Base-by-base conservation (phyloP, 1,284 basidiomycete species). In the Papiliotrema fonsecae region DNA sequence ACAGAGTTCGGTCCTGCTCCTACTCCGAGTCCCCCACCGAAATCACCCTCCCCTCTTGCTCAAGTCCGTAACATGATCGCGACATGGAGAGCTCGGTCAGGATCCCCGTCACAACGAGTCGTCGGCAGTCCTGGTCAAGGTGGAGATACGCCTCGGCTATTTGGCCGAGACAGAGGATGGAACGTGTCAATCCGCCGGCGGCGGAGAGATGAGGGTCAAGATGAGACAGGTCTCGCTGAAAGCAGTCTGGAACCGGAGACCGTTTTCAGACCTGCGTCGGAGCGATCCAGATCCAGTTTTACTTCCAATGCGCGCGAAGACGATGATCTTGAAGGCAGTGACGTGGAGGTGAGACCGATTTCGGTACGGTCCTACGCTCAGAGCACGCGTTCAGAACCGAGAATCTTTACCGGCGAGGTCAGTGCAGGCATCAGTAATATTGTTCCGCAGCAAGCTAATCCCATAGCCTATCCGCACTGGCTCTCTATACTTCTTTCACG, bases 401-500 rank as follows among this genome's bases (percentile, higher is more conserved):
- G 24, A 14, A 18, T 6, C n/a, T 22, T 42, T 37, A 13, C 27
- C 2, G 67, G 67, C 77, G 80, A 82, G 72, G 82, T 82, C 56
- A 67, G 79, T 62, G 16, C 19, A 6, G 28, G n/a, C n/a, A n/a
- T n/a, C n/a, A n/a, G n/a, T n/a, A n/a, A n/a, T n/a, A n/a, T n/a
- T n/a, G n/a, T n/a, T n/a, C n/a, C n/a, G n/a, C 49, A 45, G 42
- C 35, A 52, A 51, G 38, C 52, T 46, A 32, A 47, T 37, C 21
- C 48, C 6, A 16, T 54, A 58, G 90, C 87, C 88, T 1, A 74
- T 88, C 9, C 82, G 86, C 49, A 84, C 88, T 34, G 89, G 90
- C 13, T 76, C 83, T 14, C 74, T 93, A 0, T 93, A 87, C 84
- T 93, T 90, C 65, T 80, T 93, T 45, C 90, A 93, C 52, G 89